A percentile compares a stretch with the other conserved stretches of the same genome.
Evolutionary conservation across 495 filamentous ascomycete genomes (phyloP).

Genomic region (Peziza echinospora): DNA sequence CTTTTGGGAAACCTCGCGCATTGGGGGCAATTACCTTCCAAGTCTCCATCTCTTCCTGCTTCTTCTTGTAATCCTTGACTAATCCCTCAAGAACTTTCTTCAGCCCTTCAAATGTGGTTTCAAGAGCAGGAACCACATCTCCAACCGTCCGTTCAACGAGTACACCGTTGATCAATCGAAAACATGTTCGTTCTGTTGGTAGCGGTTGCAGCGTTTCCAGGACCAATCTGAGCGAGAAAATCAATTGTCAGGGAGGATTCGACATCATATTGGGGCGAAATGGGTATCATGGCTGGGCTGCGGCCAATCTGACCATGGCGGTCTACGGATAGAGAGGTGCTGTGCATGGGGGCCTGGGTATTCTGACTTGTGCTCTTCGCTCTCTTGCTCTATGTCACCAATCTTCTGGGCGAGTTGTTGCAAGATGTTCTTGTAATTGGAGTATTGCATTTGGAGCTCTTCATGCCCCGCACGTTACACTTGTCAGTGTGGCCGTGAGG

Average conservation of each 20-base stretch:
- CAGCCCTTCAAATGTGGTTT: conserved; percentile 86
- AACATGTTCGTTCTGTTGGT: conserved; percentile 75
- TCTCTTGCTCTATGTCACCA: conserved; percentile 87
- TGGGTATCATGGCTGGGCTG: not conserved
- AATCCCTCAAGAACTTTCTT: conserved; percentile 92
- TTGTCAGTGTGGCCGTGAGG: no score
- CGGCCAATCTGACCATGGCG: conserved; percentile 6
- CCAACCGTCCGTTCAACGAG: conserved; percentile 80
- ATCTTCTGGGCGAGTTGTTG: conserved; percentile 91
- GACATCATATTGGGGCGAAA: conserved; percentile 1
- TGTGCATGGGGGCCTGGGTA: conserved; percentile 2
- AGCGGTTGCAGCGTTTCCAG: conserved; percentile 81
- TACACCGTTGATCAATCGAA: conserved; percentile 95
- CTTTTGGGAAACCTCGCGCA: no score
- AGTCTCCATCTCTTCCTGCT: conserved; percentile 86
- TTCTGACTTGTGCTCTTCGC: conserved; percentile 90
- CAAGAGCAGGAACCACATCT: conserved; percentile 73
- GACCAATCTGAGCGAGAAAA: conserved; percentile 44
- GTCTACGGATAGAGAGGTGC: conserved; percentile 2
- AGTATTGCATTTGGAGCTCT: conserved; percentile 90
- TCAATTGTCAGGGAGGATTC: not conserved
- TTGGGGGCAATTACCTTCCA: conserved; percentile 99
- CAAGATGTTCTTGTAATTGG: conserved; percentile 84
- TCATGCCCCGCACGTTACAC: conserved; percentile 2
- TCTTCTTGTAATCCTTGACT: conserved; percentile 87